These are phyloP conservation scores for Trichocladium uniseriatum DNA, from an alignment of 495 filamentous ascomycete genomes.

Conservation along the genomic window DNA sequence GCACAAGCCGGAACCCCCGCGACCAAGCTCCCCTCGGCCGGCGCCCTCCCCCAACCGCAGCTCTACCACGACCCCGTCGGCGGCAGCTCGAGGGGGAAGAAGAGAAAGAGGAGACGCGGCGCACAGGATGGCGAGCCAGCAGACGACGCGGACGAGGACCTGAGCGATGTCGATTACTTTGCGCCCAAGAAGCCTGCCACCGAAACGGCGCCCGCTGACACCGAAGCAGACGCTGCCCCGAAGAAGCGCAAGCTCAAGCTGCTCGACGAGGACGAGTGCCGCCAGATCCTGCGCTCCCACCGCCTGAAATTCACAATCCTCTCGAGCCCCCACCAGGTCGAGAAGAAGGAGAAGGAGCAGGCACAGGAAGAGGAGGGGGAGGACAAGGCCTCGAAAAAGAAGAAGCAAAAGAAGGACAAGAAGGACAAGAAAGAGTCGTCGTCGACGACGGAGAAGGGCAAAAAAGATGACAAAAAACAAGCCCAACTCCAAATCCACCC, in stretches of 20 bases:
- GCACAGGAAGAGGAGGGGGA: constrained; percentile 45
- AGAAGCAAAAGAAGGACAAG: constrained; percentile 42
- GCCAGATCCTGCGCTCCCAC: constrained; percentile 67
- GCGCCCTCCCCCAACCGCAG: constrained; percentile 40
- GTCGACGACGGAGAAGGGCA: not conserved
- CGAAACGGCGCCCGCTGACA: constrained; percentile 2
- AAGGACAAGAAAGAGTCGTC: constrained; percentile 36
- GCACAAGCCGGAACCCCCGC: constrained; percentile 21
- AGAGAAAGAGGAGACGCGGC: constrained; percentile 40
- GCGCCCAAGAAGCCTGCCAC: constrained; percentile 24
- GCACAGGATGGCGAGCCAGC: constrained; percentile 13
- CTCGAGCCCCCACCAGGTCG: constrained; percentile 22
- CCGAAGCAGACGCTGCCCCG: constrained; percentile 18
- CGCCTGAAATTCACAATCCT: constrained; percentile 79
- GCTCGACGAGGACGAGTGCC: constrained; percentile 56
- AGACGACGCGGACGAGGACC: constrained; percentile 24
- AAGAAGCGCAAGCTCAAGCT: constrained; percentile 25
- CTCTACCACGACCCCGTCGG: constrained; percentile 38
- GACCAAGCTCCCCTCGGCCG: constrained; percentile 39
- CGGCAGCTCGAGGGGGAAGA: constrained; percentile 28
- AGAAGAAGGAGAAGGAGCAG: constrained; percentile 27
- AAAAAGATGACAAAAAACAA: constrained; percentile 24
- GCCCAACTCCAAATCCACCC: constrained; percentile 54
- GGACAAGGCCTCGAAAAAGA: constrained; percentile 23
- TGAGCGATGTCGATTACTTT: constrained; percentile 42